phyloP scores from a whole-genome alignment of 2,329 filamentous ascomycete species.

The Metarhizium anisopliae region DNA sequence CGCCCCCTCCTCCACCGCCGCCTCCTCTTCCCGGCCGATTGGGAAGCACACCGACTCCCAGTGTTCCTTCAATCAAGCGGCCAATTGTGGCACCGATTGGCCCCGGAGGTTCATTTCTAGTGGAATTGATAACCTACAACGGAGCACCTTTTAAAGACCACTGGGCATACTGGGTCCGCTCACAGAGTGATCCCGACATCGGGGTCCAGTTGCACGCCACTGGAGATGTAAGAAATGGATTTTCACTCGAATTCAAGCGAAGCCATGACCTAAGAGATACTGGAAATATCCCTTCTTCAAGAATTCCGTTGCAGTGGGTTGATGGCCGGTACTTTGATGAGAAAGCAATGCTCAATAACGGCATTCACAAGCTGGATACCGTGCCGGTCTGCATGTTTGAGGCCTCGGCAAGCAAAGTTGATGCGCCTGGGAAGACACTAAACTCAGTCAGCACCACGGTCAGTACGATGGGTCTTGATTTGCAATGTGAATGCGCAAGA shows the following conservation, averaged over 20 bases:
- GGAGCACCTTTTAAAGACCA: slow-evolving; percentile 25
- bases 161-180: slow-evolving; percentile 24
- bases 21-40: no score
- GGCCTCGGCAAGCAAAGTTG: slow-evolving; percentile 9
- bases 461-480: not conserved
- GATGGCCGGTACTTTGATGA: slow-evolving; percentile 14
- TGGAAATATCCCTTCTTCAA: slow-evolving; percentile 11
- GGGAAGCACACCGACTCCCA: not conserved
- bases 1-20: no score
- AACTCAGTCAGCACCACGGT: slow-evolving; percentile 4
- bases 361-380: slow-evolving; percentile 11
- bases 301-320: slow-evolving; percentile 22
- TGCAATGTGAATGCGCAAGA: no score
- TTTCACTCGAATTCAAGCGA: slow-evolving; percentile 21
- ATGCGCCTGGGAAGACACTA: slow-evolving; percentile 10
- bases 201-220: slow-evolving; percentile 21
- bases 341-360: slow-evolving; percentile 17
- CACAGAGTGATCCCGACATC: slow-evolving; percentile 7
- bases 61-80: not conserved
- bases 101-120: slow-evolving; percentile 12
- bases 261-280: slow-evolving; percentile 12
- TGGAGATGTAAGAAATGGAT: slow-evolving; percentile 22
- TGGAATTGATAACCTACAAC: slow-evolving; percentile 22
- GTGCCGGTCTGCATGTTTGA: slow-evolving; percentile 20
- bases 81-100: slow-evolving; percentile 8